Percentiles rank a stretch among this genome's conserved stretches.
phyloP scores from a whole-genome alignment of 495 filamentous ascomycete species.

The Rhypophila decipiens region DNA sequence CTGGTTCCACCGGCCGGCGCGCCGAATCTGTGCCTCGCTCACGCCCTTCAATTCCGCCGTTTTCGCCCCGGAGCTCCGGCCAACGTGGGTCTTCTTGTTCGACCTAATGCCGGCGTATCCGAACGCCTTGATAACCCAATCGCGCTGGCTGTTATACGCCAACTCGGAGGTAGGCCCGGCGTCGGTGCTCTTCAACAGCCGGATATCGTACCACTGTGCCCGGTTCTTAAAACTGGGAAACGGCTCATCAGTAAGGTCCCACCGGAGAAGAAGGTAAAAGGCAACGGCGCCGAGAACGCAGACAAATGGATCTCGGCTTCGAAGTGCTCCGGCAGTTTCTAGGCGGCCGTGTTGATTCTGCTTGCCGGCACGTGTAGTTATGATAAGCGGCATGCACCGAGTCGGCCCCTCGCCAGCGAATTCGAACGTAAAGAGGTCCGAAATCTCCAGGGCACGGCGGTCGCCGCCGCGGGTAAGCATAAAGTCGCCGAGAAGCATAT shows the following conservation, averaged over 20 bases:
- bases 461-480: slow-evolving; percentile 2
- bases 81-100: not conserved
- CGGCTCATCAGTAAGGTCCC: not conserved
- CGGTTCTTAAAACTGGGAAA: not conserved
- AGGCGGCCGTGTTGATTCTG: not conserved
- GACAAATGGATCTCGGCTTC: not conserved
- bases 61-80: not conserved
- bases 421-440: slow-evolving; percentile 1
- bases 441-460: not conserved
- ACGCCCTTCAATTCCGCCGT: not conserved
- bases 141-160: not conserved
- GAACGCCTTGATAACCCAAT: not conserved
- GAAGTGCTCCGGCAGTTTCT: not conserved
- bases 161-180: not conserved
- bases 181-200: not conserved
- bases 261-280: not conserved
- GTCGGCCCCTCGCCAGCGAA: not conserved
- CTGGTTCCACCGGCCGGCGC: not conserved
- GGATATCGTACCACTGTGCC: not conserved
- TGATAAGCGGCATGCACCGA: slow-evolving; percentile 1
- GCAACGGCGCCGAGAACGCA: not conserved
- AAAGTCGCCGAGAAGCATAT: slow-evolving; percentile 1
- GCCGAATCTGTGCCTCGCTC: not conserved
- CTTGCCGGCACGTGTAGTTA: not conserved
- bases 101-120: not conserved